Base-by-base conservation (phyloP, 192 early-diverging fungal species). In the Backusella sp. region DNA sequence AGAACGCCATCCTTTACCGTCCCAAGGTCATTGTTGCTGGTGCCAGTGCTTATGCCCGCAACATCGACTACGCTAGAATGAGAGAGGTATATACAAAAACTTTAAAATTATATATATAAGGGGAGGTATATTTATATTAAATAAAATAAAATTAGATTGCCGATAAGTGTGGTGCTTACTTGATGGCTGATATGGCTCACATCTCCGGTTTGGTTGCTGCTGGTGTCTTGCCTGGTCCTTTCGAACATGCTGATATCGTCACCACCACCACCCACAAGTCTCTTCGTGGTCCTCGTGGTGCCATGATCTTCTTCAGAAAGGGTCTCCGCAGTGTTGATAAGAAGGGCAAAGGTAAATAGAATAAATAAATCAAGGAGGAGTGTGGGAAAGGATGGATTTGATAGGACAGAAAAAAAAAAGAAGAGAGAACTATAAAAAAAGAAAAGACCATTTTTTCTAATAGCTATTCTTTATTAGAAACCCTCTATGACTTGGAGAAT, bases 231-330 rank as follows among this genome's bases (percentile, higher is more conserved):
- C 93, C 91, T 76, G 91, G 92, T 76, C 97, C 98, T 15, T 99
- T 98, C 81, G 91, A 93, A 76, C 87, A 93, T 82, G 91, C 96
- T 44, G 98, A 99, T 83, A 93, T 99, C 75, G 98, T 99, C 79
- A 99, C 97, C 12, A 99, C 98, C 35, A 99, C 98, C 69, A 99
- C 98, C 2, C 98, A 99, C 90, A 99, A 99, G 82, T 97, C 97
- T 17, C 90, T 99, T 59, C 90, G 98, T 75, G 98, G 98, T n/a
- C 98, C 98, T 36, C 91, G 97, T 76, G 98, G 98, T 68, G 94
- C 96, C 67, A 95, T 99, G 92, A 98, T 99, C 86, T 98, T 99
- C 84, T 99, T 91, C 92, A 91, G 98, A 75, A 95, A 95, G 82
- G 98, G 98, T 77, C 89, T 97, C 52, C 91, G 95, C 21, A 84